Evolutionary conservation across 2,329 filamentous ascomycete genomes (phyloP), one percentile per base, ranked within the genome.

Genomic region (Colletotrichum theobromicola): DNA sequence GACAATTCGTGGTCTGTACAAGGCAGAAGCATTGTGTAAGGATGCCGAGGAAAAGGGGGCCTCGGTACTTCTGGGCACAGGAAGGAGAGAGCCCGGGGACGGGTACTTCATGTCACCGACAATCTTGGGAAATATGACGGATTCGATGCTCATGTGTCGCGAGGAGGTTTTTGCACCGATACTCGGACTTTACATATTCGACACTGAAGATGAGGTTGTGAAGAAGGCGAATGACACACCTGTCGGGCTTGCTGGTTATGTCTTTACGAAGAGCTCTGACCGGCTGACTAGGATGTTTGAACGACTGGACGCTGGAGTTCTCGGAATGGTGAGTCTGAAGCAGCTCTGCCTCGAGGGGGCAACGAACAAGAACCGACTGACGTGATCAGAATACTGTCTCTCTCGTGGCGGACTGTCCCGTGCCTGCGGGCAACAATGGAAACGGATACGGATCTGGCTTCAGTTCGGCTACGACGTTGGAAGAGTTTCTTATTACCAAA

Each of bases 141-240:
- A 86, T 67, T 87, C 92, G 35, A 95, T 95, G 94, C 84, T 87
- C 50, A 84, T 95, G 50, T 88, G 90, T 12, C 85, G 85, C 0
- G 94, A 95, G 80, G 94, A 96, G 83, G 95, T 93, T 0, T 96
- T 96, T 78, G 94, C 93, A 1, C 94, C 94, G 4, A 90, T 95
- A 0, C 93, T 93, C 1, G 92, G 91, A 2, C 81, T 95, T 2
- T 94, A 94, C 85, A 87, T 89, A 57, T 95, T 95, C 80, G 88
- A 93, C 21, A 92, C 89, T 0, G 93, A 95, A 80, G 90, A 92
- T 62, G 93, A 95, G 75, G 93, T 94, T 21, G 88, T 94, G 32
- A 87, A 89, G 66, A 84, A 92, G 63, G 93, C 94, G 2, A 95
- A 95, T 80, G 84, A 85, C 21, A 86, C 92, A 0, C 91, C 94